phyloP scores from a whole-genome alignment of 2,329 filamentous ascomycete species.

The Cladophialophora carrionii region DNA sequence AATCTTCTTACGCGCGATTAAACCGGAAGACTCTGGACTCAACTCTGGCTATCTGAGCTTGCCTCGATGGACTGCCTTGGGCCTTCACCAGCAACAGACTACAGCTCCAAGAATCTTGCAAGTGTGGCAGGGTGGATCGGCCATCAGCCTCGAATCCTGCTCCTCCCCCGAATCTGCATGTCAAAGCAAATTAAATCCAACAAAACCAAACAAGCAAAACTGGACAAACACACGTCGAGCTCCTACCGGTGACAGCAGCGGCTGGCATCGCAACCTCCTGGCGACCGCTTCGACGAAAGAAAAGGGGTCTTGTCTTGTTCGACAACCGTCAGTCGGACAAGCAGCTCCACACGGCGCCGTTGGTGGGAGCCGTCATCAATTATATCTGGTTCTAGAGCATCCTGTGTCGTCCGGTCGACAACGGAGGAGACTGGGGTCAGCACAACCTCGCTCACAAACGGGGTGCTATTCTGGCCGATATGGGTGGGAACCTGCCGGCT shows the following conservation, averaged over 20 bases:
- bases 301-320: not conserved
- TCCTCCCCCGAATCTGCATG: not conserved
- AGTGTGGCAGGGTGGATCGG: not conserved
- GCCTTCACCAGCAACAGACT: not conserved
- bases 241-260: not conserved
- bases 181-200: not conserved
- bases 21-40: not conserved
- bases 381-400: not conserved
- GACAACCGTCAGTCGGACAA: not conserved
- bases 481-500: not conserved
- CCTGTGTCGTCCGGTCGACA: not conserved
- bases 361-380: too few species aligned
- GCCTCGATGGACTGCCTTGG: not conserved
- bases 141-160: not conserved
- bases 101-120: not conserved
- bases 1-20: not conserved
- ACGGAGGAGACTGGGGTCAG: not conserved
- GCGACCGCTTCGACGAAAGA: not conserved
- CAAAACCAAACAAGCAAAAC: not conserved
- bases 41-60: not conserved
- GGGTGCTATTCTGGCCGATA: not conserved
- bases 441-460: not conserved
- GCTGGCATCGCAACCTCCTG: not conserved
- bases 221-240: not conserved
- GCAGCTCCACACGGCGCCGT: not conserved